Evolutionary conservation across 108 stramenopile species (phyloP).

Genomic region (Craspedostauros australis): DNA sequence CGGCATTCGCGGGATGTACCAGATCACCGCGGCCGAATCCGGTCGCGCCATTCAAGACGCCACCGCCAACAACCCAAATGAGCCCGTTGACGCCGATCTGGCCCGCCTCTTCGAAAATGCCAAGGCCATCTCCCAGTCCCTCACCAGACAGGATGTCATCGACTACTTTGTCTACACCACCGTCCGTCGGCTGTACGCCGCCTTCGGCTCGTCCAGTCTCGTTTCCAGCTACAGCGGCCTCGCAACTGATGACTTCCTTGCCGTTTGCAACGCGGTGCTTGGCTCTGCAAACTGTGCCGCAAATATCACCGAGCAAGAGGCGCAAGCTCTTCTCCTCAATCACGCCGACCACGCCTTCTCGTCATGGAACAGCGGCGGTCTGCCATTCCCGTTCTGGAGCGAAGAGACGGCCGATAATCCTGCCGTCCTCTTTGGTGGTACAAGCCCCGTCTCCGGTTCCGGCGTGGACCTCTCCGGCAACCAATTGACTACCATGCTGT

Average conservation of each 20-base stretch:
- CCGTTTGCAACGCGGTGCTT: background rate
- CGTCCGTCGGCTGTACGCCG: conserved; percentile 15
- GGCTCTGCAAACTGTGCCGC: conserved; percentile 5
- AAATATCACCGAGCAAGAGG: conserved; percentile 7
- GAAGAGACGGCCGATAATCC: no score
- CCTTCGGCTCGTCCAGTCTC: conserved; percentile 13
- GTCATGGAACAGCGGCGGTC: conserved; percentile 18
- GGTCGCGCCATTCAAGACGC: background rate
- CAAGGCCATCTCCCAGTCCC: conserved; percentile 4
- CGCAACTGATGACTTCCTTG: conserved; percentile 2
- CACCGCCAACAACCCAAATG: background rate
- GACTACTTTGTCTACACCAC: conserved; percentile 26
- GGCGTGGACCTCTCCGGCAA: conserved; percentile 28
- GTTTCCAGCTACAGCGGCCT: conserved; percentile 3
- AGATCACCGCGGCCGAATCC: conserved; percentile 6
- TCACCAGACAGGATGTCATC: conserved; percentile 9
- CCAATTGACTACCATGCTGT: background rate
- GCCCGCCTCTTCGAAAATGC: background rate
- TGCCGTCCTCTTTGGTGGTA: no score
- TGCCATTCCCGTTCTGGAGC: conserved; percentile 34
- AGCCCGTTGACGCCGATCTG: background rate
- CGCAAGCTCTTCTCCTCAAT: conserved; percentile 1
- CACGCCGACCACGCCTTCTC: conserved; percentile 37
- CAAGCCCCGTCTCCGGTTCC: conserved; percentile 29
- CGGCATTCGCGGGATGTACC: conserved; percentile 1